phyloP scores from a whole-genome alignment of 805 yeast species.

The Hanseniaspora meyeri region DNA sequence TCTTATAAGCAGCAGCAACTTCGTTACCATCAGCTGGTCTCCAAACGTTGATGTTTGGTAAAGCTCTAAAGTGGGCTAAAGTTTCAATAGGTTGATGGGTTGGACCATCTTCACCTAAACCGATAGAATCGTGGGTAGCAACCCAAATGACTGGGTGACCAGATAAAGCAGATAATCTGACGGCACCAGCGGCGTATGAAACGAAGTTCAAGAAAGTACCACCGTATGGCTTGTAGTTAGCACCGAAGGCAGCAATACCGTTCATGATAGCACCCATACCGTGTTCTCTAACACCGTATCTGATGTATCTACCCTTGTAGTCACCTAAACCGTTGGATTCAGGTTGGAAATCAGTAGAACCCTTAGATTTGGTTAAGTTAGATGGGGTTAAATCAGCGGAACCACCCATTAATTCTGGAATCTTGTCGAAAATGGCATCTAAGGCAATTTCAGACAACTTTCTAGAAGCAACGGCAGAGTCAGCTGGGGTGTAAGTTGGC shows the following conservation, averaged over 20 bases:
- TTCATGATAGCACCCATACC: constrained; percentile 98
- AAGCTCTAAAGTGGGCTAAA: constrained; percentile 72
- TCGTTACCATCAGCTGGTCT: constrained; percentile 93
- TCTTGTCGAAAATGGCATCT: constrained; percentile 41
- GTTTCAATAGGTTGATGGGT: constrained; percentile 89
- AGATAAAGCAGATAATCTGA: constrained; percentile 71
- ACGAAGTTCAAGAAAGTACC: constrained; percentile 96
- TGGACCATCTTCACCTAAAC: constrained; percentile 89
- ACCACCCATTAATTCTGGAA: constrained; percentile 93
- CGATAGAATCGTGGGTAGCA: constrained; percentile 82
- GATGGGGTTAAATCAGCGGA: constrained; percentile 98
- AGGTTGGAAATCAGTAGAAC: constrained; percentile 85
- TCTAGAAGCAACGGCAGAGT: constrained; percentile 83
- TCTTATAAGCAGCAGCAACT: constrained; percentile 67
- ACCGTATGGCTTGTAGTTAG: constrained; percentile 80
- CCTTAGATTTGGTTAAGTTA: constrained; percentile 79
- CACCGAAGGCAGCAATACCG: constrained; percentile 86
- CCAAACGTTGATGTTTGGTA: constrained; percentile 74
- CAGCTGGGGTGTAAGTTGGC: constrained; percentile 69
- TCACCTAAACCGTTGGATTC: constrained; percentile 68
- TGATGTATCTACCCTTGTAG: constrained; percentile 83
- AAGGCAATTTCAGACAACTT: constrained; percentile 79
- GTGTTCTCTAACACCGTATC: constrained; percentile 98
- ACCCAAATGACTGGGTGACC: constrained; percentile 78
- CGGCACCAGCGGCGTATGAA: constrained; percentile 75